Conservation (phyloP, 257 asterid species). For the Solanum appendiculatum region DNA sequence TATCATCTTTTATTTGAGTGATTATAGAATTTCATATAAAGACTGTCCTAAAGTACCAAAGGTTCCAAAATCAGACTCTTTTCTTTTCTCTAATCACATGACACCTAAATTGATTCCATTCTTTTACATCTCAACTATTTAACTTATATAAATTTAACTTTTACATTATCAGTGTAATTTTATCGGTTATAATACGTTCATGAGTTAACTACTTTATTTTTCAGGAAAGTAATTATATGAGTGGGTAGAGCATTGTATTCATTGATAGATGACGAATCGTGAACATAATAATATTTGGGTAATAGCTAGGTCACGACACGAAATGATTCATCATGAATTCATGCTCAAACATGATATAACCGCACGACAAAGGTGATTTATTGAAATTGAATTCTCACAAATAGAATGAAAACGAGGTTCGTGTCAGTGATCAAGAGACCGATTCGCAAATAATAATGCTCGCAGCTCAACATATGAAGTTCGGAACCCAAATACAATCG, state of each 20-base stretch:
- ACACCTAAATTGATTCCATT: conserved; percentile 11
- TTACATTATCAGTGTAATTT: neutral
- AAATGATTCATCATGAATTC: neutral
- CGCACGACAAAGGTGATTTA: neutral
- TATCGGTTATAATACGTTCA: neutral
- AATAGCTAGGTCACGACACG: neutral
- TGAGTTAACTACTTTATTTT: neutral
- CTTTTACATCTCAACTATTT: neutral
- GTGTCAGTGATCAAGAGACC: neutral
- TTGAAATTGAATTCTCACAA: neutral
- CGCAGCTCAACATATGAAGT: neutral
- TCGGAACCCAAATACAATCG: neutral
- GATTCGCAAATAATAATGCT: neutral
- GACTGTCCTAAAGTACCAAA: conserved; percentile 13
- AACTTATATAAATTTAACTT: neutral
- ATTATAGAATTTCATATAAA: conserved; percentile 12
- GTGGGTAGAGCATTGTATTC: neutral
- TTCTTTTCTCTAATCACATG: conserved; percentile 28
- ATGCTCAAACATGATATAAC: neutral
- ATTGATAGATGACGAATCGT: neutral
- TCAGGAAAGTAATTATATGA: neutral
- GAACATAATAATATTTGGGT: neutral
- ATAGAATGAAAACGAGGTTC: neutral
- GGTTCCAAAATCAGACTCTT: conserved; percentile 33
- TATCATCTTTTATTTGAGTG: conserved; percentile 27